These are phyloP conservation scores for Chalaropsis thielavioides DNA, from an alignment of 2,329 filamentous ascomycete species.

Conservation along the genomic window DNA sequence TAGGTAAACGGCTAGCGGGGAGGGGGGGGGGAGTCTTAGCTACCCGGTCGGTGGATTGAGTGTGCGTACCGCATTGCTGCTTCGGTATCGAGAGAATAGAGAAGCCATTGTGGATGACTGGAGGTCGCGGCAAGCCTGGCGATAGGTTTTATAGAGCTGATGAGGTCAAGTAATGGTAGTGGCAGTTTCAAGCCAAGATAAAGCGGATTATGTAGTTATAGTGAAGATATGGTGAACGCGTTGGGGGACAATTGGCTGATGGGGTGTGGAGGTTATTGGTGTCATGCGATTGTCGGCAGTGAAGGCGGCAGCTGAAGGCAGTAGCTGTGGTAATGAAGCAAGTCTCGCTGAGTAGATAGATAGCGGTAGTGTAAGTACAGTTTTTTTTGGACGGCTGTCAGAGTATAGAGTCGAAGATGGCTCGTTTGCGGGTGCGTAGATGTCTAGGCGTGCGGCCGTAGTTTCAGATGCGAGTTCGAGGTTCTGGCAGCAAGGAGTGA, in stretches of 20 bases:
- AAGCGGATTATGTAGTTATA: background rate
- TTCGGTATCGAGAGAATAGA: slow-evolving; percentile 14
- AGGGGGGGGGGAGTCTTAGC: background rate
- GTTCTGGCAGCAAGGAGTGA: background rate
- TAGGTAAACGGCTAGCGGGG: background rate
- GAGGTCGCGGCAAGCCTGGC: background rate
- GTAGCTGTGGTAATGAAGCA: no score
- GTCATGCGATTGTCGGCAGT: background rate
- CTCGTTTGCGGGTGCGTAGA: background rate
- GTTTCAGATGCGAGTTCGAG: no score
- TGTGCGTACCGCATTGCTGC: slow-evolving; percentile 11
- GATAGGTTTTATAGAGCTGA: background rate
- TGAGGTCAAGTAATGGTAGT: background rate
- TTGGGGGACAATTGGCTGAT: background rate
- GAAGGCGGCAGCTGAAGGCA: no score
- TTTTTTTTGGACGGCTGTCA: background rate
- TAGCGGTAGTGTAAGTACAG: background rate
- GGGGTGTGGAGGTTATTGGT: background rate
- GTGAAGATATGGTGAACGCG: background rate
- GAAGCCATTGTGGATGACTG: slow-evolving; percentile 8
- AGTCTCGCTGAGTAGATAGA: background rate
- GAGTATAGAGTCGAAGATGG: background rate
- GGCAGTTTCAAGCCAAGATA: background rate
- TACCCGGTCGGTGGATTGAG: background rate
- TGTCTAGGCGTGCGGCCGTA: background rate